A percentile compares a stretch with the other conserved stretches of the same genome.
Conservation (phyloP, 1,284 basidiomycete species). For the Rhodotorula sp. region DNA sequence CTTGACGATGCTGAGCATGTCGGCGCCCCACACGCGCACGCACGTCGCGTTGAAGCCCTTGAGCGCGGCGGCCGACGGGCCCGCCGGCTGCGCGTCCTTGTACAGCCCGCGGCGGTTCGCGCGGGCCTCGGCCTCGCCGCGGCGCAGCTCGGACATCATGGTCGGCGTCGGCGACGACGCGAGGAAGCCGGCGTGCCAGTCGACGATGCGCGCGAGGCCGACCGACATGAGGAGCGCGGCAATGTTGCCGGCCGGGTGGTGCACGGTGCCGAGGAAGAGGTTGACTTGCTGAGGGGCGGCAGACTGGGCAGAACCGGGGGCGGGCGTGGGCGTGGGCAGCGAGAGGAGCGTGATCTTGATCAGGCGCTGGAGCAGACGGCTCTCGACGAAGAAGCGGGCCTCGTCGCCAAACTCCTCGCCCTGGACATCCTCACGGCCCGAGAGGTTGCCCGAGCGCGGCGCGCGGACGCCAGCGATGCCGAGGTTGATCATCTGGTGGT, state of each 20-base stretch:
- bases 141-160: conserved; percentile 80
- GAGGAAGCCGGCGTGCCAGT: conserved; percentile 97
- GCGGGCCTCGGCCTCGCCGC: conserved; percentile 81
- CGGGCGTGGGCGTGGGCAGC: conserved; percentile 71
- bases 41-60: conserved; percentile 76
- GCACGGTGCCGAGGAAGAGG: conserved; percentile 86
- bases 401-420: conserved; percentile 54
- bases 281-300: conserved; percentile 54
- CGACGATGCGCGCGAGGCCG: conserved; percentile 87
- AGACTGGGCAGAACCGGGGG: conserved; percentile 55
- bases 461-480: conserved; percentile 81
- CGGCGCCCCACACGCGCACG: conserved; percentile 84
- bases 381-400: conserved; percentile 94
- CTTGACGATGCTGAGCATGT: conserved; percentile 80
- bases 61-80: conserved; percentile 13
- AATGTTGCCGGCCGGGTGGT: conserved; percentile 92
- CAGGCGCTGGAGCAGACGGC: conserved; percentile 81
- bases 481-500: conserved; percentile 84
- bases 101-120: conserved; percentile 79
- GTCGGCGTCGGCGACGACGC: conserved; percentile 60
- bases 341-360: conserved; percentile 87
- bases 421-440: conserved; percentile 28
- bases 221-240: conserved; percentile 82
- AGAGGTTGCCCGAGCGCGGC: conserved; percentile 61
- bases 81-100: conserved; percentile 56